Percentiles rank a stretch among this genome's conserved stretches.
Conservation (phyloP, 768 basidiomycete genomes). For the Auricularia heimuer region DNA sequence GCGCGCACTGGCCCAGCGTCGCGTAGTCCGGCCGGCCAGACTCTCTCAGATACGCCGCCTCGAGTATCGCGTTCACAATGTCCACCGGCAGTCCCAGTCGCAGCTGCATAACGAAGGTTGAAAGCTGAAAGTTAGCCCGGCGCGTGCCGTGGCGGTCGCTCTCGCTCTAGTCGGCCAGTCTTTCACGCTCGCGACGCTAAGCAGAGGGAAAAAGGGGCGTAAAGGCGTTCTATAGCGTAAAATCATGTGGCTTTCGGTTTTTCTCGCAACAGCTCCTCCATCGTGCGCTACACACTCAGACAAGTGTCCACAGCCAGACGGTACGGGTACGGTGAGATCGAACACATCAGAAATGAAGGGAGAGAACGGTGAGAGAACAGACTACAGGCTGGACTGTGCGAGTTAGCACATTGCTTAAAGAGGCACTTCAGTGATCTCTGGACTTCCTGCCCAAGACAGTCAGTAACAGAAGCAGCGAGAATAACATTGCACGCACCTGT, state of each 20-base stretch:
- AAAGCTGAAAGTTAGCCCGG: neutral
- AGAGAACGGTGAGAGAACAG: neutral
- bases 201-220: neutral
- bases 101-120: too few species aligned
- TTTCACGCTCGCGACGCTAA: neutral
- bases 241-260: neutral
- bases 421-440: slow-evolving; percentile 71
- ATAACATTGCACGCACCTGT: slow-evolving; percentile 45
- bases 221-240: neutral
- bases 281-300: neutral
- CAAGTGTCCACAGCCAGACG: neutral
- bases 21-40: slow-evolving; percentile 26
- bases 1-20: slow-evolving; percentile 43
- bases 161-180: neutral
- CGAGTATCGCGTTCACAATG: slow-evolving; percentile 52
- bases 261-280: neutral
- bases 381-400: neutral
- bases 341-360: slow-evolving; percentile 5
- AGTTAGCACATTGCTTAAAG: slow-evolving; percentile 16
- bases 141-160: neutral
- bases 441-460: slow-evolving; percentile 53
- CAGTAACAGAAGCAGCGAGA: neutral
- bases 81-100: slow-evolving; percentile 42
- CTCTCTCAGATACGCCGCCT: slow-evolving; percentile 38
- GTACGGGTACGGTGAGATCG: neutral